Base-by-base conservation (phyloP, 2,329 filamentous ascomycete genomes). In the Pyrenophora tritici-repentis region DNA sequence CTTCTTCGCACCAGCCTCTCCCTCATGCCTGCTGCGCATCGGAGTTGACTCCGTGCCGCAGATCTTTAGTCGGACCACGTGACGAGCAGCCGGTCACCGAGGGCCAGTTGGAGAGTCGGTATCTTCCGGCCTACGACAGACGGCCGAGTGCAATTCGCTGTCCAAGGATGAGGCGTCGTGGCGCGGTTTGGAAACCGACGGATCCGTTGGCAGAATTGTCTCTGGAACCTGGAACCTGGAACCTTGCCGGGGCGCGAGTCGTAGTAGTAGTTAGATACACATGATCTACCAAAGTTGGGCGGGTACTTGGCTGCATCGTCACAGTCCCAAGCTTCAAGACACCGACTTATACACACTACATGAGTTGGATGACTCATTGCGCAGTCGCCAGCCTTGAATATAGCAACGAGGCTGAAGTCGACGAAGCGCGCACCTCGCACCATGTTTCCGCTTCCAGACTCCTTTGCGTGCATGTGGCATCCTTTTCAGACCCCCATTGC, bases 391-490 rank as follows among this genome's bases (percentile, higher is more conserved):
- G 42, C 37, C 48, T 37, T 42, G 22, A 7, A 22, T 22, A 39
- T 34, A 20, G 14, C 32, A 34, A 5, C 49, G 44, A 52, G 38
- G 49, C 44, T 48, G 38, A 38, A 48, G 24, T 29, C 26, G 16
- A 48, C 38, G 32, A 51, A 33, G 43, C 44, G 50, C 36, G 36
- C 18, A 31, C 42, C 24, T 53, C 50, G 50, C 50, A 50, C 17
- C 40, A 53, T 53, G 26, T 14, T 35, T 37, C 50, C 50, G 12
- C 8, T 42, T 53, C n/a, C n/a, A 35, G 45, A 35, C 39, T 16
- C 17, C 42, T 29, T 29, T 40, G 41, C n/a, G 47, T 16, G 18
- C 37, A 35, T 24, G 33, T 46, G 33, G 43, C 40, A 36, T 54
- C 39, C 36, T 24, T 42, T 32, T 24, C 13, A 42, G 37, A 18